Conservation (phyloP, 2,329 filamentous ascomycete species). For the Rosellinia necatrix region DNA sequence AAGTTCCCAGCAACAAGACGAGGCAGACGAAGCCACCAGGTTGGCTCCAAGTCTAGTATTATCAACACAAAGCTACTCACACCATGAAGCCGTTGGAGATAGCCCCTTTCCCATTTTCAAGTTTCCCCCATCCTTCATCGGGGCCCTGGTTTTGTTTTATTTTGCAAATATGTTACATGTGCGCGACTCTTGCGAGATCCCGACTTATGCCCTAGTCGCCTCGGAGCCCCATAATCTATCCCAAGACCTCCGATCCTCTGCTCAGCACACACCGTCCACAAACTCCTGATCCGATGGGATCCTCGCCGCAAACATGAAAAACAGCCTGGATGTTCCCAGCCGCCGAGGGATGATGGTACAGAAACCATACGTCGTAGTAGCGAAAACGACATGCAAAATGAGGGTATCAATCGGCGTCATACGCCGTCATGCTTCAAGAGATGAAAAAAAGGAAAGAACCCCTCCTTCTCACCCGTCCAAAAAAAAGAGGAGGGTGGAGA, state of each 20-base stretch:
- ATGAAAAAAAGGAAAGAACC: neutral
- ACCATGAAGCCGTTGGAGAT: no score
- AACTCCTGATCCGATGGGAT: conserved; percentile 5
- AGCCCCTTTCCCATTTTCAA: no score
- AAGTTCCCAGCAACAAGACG: no score
- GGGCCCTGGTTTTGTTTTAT: neutral
- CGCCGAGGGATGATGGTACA: conserved; percentile 2
- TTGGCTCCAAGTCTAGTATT: no score
- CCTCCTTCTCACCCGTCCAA: no score
- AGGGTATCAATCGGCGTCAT: conserved; percentile 22
- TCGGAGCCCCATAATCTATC: neutral
- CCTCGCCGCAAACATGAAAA: conserved; percentile 2
- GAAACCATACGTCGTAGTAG: neutral
- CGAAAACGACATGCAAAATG: conserved; percentile 15
- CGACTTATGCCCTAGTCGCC: neutral
- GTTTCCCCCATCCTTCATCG: no score
- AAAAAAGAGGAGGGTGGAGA: no score
- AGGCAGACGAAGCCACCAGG: no score
- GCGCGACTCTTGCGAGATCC: neutral
- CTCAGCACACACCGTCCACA: neutral
- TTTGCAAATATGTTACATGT: neutral
- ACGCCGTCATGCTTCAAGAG: neutral
- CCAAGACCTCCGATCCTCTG: neutral
- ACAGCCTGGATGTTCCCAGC: neutral
- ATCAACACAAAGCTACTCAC: neutral